These are phyloP conservation scores for Cryptococcus neoformans DNA, from an alignment of 1,284 basidiomycete species.

Conservation along the genomic window DNA sequence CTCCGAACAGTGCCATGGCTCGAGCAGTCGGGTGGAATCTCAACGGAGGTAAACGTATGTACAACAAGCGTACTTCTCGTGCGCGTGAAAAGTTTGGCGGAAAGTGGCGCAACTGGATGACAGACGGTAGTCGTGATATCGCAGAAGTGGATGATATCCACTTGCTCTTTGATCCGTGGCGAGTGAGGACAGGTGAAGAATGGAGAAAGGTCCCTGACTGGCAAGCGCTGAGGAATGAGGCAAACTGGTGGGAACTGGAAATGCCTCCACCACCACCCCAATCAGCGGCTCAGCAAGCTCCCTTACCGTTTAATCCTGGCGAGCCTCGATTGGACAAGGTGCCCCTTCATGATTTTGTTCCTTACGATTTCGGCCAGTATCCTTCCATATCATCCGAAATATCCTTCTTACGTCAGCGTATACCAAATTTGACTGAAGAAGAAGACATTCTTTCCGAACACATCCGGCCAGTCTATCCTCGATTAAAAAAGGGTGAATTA, in stretches of 20 bases:
- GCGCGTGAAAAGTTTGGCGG: constrained; percentile 45
- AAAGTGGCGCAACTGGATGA: constrained; percentile 44
- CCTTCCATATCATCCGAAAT: constrained; percentile 33
- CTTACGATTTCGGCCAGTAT: constrained; percentile 32
- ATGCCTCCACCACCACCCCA: constrained; percentile 1
- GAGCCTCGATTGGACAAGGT: constrained; percentile 18
- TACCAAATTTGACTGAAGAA: constrained; percentile 11
- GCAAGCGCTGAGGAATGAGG: constrained; percentile 23
- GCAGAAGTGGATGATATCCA: constrained; percentile 46
- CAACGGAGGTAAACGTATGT: constrained; percentile 42
- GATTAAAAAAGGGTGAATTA: background rate
- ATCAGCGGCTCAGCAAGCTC: constrained; percentile 13
- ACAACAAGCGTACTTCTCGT: constrained; percentile 39
- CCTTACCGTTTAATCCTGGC: constrained; percentile 19
- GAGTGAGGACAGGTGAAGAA: constrained; percentile 3
- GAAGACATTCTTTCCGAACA: constrained; percentile 28
- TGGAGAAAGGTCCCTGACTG: constrained; percentile 32
- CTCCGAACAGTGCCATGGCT: constrained; percentile 38
- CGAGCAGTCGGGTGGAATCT: constrained; percentile 44
- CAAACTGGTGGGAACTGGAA: constrained; percentile 41
- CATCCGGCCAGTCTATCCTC: constrained; percentile 18
- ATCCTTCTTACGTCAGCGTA: constrained; percentile 7
- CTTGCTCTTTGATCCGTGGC: constrained; percentile 22
- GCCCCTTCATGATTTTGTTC: constrained; percentile 19
- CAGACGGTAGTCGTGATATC: constrained; percentile 42